A percentile compares a stretch with the other conserved stretches of the same genome.
These are phyloP conservation scores for Beauveria rudraprayagi DNA, from an alignment of 2,329 filamentous ascomycete species.

Conservation along the genomic window DNA sequence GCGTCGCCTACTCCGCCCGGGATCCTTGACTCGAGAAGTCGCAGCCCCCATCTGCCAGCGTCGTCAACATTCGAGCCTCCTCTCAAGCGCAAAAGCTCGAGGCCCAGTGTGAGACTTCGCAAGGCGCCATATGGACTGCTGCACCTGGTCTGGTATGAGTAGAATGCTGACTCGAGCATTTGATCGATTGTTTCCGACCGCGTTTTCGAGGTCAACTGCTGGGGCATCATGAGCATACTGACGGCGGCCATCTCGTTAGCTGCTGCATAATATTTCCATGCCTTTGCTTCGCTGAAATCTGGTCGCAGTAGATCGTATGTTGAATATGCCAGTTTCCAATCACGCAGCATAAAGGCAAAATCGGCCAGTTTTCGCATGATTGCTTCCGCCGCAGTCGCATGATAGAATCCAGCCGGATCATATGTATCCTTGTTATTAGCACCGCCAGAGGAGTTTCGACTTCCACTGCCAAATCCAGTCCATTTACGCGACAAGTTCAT, in stretches of 20 bases:
- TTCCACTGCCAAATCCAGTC: conserved; percentile 66
- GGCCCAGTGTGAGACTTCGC: conserved; percentile 64
- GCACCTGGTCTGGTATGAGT: conserved; percentile 86
- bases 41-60: conserved; percentile 75
- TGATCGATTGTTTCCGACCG: conserved; percentile 75
- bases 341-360: conserved; percentile 92
- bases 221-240: conserved; percentile 69
- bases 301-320: conserved; percentile 84
- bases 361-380: conserved; percentile 90
- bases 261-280: conserved; percentile 90
- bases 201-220: conserved; percentile 63
- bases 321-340: conserved; percentile 86
- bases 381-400: conserved; percentile 76
- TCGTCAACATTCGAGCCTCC: conserved; percentile 77
- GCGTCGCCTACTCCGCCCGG: conserved; percentile 70
- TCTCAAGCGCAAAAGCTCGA: conserved; percentile 76
- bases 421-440: conserved; percentile 59
- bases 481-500: conserved; percentile 90
- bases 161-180: conserved; percentile 82
- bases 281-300: conserved; percentile 92
- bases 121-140: conserved; percentile 71
- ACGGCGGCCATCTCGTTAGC: conserved; percentile 93
- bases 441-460: conserved; percentile 50
- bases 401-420: conserved; percentile 73
- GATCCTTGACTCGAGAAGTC: conserved; percentile 70